Evolutionary conservation across 495 filamentous ascomycete species (phyloP).

Genomic region (Aspergillus coremiiformis): DNA sequence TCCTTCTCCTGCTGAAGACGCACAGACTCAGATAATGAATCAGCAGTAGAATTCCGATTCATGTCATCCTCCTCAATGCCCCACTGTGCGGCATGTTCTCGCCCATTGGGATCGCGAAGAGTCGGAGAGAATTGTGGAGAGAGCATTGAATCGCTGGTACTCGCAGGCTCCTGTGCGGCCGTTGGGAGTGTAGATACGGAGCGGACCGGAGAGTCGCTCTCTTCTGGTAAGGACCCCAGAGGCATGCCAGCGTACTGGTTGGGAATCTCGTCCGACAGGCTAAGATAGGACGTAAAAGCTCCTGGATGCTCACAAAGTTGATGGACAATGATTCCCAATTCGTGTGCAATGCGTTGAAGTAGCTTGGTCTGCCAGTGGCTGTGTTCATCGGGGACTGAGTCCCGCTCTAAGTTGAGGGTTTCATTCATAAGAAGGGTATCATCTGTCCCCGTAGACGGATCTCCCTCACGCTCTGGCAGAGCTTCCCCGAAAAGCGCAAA

Average conservation of each 20-base stretch:
- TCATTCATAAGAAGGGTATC: constrained; percentile 23
- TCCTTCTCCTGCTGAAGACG: constrained; percentile 46
- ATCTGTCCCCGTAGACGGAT: constrained; percentile 7
- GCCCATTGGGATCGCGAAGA: constrained; percentile 28
- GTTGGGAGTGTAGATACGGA: constrained; percentile 13
- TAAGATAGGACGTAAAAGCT: constrained; percentile 70
- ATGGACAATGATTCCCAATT: constrained; percentile 75
- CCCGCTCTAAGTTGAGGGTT: constrained; percentile 26
- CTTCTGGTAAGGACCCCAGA: constrained; percentile 27
- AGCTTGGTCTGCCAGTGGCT: constrained; percentile 67
- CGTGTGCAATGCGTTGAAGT: constrained; percentile 74
- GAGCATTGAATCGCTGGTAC: constrained; percentile 22
- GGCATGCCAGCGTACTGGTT: constrained; percentile 51
- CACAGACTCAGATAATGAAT: constrained; percentile 27
- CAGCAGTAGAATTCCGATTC: constrained; percentile 14
- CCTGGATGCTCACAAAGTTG: constrained; percentile 75
- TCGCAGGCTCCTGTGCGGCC: constrained; percentile 17
- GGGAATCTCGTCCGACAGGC: constrained; percentile 31
- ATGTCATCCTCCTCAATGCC: constrained; percentile 57
- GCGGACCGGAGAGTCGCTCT: constrained; percentile 7
- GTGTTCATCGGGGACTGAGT: constrained; percentile 35
- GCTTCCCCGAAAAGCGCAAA: constrained; percentile 83
- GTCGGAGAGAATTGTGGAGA: constrained; percentile 42
- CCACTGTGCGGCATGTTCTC: constrained; percentile 54
- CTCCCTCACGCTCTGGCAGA: constrained; percentile 38